These are phyloP conservation scores for Chrysanthemum seticuspe DNA, from an alignment of 129 eudicot genomes.

Conservation along the genomic window DNA sequence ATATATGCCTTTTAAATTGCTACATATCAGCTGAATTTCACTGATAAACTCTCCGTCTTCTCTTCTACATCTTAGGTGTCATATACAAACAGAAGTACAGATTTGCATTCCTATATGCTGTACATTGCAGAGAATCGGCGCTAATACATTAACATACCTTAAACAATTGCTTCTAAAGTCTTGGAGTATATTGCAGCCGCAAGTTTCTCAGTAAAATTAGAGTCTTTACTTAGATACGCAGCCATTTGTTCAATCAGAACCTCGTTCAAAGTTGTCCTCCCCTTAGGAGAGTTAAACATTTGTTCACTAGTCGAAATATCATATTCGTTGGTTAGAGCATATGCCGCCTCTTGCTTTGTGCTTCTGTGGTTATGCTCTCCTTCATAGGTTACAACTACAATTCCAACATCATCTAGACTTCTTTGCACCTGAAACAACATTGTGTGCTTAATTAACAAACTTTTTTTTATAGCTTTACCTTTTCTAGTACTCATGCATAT, in stretches of 20 bases:
- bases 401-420: constrained; percentile 57
- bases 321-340: constrained; percentile 4
- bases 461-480: neutral
- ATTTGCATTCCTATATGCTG: neutral
- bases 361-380: constrained; percentile 72
- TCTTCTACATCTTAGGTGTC: neutral
- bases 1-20: no score
- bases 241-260: constrained; percentile 66
- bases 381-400: constrained; percentile 73
- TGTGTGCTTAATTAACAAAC: neutral
- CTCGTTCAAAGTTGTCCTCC: constrained; percentile 25
- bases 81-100: neutral
- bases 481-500: neutral
- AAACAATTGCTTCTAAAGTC: constrained; percentile 33
- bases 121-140: neutral
- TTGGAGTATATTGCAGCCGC: constrained; percentile 60
- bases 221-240: constrained; percentile 44
- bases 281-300: neutral
- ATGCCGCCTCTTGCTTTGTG: constrained; percentile 17
- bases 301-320: constrained; percentile 11
- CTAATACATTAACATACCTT: neutral
- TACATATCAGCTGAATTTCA: neutral
- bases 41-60: neutral
- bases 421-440: constrained; percentile 59
- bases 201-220: constrained; percentile 49